These are phyloP conservation scores for Artemisia tridentata DNA, from an alignment of 129 eudicot genomes.

Conservation along the genomic window DNA sequence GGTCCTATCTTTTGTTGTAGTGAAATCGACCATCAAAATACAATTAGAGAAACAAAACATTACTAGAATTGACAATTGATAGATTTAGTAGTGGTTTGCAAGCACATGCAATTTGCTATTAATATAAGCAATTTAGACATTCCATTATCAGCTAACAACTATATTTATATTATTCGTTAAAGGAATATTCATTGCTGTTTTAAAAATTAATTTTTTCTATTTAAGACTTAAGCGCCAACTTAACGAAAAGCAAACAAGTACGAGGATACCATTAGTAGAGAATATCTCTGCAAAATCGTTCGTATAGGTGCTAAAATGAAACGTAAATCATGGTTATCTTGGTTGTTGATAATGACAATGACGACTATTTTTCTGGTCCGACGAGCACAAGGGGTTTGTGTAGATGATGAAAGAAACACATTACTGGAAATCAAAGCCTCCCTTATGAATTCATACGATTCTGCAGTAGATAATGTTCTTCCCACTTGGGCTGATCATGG, in stretches of 20 bases:
- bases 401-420: slow-evolving; percentile 16
- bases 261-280: background rate
- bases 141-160: background rate
- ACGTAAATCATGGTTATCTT: slow-evolving; percentile 1
- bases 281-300: background rate
- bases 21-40: too few species aligned
- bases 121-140: background rate
- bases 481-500: slow-evolving; percentile 18
- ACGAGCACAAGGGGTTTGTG: background rate
- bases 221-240: background rate
- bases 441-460: slow-evolving; percentile 9
- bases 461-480: background rate
- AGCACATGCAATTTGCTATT: background rate
- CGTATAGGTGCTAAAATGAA: background rate
- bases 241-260: background rate
- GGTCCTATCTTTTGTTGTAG: too few species aligned
- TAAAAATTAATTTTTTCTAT: background rate
- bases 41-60: too few species aligned
- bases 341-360: slow-evolving; percentile 1
- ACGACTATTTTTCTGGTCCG: background rate
- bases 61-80: background rate
- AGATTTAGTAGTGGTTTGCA: background rate
- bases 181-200: background rate
- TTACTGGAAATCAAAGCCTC: slow-evolving; percentile 17
- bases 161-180: background rate